Percentiles rank a stretch among this genome's conserved stretches.
phyloP scores from a whole-genome alignment of 1,284 basidiomycete genomes.

The Bjerkandera adusta region DNA sequence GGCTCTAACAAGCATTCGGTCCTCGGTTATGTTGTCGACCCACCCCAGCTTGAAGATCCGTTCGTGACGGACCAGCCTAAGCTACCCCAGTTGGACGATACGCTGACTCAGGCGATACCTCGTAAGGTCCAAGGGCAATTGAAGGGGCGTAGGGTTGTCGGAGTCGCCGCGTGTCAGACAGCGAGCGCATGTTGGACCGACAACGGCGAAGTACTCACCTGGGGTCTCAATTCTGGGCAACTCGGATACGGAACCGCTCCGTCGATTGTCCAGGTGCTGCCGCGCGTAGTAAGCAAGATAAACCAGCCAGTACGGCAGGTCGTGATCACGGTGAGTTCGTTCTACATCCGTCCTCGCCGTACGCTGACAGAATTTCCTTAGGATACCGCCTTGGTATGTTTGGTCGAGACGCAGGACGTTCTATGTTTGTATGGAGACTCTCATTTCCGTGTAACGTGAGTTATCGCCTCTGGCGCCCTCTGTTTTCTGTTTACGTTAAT shows the following conservation, averaged over 20 bases:
- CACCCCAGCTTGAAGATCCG: constrained; percentile 23
- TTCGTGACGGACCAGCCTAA: neutral
- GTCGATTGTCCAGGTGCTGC: constrained; percentile 77
- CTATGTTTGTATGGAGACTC: constrained; percentile 81
- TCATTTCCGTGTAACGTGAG: constrained; percentile 73
- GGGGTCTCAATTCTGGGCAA: constrained; percentile 96
- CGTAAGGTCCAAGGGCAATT: constrained; percentile 72
- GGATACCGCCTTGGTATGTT: constrained; percentile 84
- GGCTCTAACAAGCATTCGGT: constrained; percentile 88
- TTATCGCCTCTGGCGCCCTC: neutral
- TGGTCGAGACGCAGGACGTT: constrained; percentile 76
- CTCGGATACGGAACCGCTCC: constrained; percentile 79
- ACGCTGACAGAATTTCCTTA: constrained; percentile 27
- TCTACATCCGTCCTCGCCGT: constrained; percentile 2
- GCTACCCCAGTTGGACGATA: constrained; percentile 28
- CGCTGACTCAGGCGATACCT: constrained; percentile 74
- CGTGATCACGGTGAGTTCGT: constrained; percentile 62
- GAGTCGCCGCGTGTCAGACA: constrained; percentile 86
- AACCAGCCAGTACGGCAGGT: constrained; percentile 68
- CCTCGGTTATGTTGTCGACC: constrained; percentile 86
- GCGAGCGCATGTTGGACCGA: constrained; percentile 92
- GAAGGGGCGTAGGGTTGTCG: constrained; percentile 78
- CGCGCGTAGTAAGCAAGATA: constrained; percentile 83
- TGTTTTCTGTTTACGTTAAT: constrained; percentile 8
- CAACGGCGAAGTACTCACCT: constrained; percentile 81